phyloP scores from a whole-genome alignment of 2,329 filamentous ascomycete genomes.

The Daldinia sp. region DNA sequence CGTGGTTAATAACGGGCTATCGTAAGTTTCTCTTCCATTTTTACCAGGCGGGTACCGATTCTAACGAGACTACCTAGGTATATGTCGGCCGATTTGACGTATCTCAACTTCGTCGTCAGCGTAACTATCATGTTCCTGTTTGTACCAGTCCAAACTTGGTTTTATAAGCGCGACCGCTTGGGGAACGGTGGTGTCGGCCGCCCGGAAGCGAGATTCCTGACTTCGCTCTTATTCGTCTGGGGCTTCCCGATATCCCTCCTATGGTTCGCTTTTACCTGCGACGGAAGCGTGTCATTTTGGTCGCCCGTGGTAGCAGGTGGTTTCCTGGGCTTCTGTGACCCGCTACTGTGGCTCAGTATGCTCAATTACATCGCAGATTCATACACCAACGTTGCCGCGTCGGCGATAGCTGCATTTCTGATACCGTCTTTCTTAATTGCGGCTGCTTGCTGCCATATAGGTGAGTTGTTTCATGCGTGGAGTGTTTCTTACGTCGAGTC shows the following conservation, averaged over 20 bases:
- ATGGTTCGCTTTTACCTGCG: constrained; percentile 54
- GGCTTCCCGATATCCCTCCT: constrained; percentile 52
- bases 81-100: constrained; percentile 51
- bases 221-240: constrained; percentile 53
- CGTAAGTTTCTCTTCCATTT: constrained; percentile 38
- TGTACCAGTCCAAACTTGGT: constrained; percentile 53
- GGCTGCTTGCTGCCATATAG: constrained; percentile 51
- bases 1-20: constrained; percentile 52
- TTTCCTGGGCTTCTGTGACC: constrained; percentile 52
- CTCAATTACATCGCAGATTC: constrained; percentile 54
- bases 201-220: constrained; percentile 53
- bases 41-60: not conserved
- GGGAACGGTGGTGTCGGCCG: constrained; percentile 47
- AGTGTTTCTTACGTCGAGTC: not conserved
- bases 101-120: constrained; percentile 54
- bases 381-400: constrained; percentile 53
- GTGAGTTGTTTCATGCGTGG: constrained; percentile 38
- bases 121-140: constrained; percentile 53
- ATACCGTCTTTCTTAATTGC: constrained; percentile 54
- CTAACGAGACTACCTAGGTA: constrained; percentile 39
- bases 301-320: constrained; percentile 52
- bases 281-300: constrained; percentile 52
- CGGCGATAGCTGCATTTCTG: constrained; percentile 53
- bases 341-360: constrained; percentile 54
- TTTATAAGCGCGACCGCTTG: constrained; percentile 50